Evolutionary conservation across 345 rosid genomes (phyloP), one percentile per base, ranked within the genome.

Genomic region (Heritiera littoralis): DNA sequence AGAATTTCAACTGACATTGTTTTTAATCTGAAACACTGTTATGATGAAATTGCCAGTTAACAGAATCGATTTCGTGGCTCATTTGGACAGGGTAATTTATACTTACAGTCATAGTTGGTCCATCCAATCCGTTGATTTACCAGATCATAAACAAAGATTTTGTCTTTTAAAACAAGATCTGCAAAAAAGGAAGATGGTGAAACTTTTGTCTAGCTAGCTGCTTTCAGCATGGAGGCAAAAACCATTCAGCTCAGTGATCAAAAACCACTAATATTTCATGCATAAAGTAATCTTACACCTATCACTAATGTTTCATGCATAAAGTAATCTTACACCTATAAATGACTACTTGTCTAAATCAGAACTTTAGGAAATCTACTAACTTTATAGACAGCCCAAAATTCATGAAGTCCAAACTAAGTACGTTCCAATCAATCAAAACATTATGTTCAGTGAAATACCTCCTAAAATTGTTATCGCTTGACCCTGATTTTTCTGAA

Each of bases 111-210:
- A 38, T 92, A 93, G 80, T 87, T 88, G 48, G 90, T 60, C 98
- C 98, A 95, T 86, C 98, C 98, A 9, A 95, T 83, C 81, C 89
- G 89, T 84, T 92, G 98, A 79, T 89, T 89, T 4, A 81, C 98
- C 71, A 95, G 68, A 81, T 95, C 98, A 43, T 95, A 95, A 78
- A 95, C 94, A 68, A 95, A 8, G 8, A 95, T 90, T 80, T 93
- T 95, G 90, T 95, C 95, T 81, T 92, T 93, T 30, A 93, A 85
- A 85, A 93, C 91, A 74, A 95, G 85, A 86, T 95, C 99, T 95
- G 92, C 86, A 83, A 77, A 83, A 77, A 1, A 73, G 41, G 56
- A 58, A 52, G 77, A 77, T 56, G 61, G 30, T 28, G 9, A 30
- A 59, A 75, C 14, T 58, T 74, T 23, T 11, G 41, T 75, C 54